These are phyloP conservation scores for Waltergamsia citrina DNA, from an alignment of 2,329 filamentous ascomycete genomes.

Conservation along the genomic window DNA sequence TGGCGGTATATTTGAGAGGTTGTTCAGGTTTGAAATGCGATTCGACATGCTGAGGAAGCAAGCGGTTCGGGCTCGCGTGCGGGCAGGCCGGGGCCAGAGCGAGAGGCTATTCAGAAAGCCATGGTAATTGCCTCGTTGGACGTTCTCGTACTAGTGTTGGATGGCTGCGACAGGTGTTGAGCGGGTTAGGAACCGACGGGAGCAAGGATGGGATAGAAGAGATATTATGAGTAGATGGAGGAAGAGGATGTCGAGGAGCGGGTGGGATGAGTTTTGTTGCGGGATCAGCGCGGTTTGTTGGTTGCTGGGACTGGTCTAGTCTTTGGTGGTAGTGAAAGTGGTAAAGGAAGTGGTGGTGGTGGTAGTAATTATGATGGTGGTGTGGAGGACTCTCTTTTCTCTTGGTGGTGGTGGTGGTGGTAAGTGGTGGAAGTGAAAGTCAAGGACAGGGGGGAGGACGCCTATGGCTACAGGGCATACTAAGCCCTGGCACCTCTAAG, in stretches of 20 bases:
- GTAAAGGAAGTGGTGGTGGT: background rate
- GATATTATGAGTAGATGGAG: no score
- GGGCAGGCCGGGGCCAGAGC: background rate
- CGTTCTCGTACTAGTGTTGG: no score
- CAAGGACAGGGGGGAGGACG: background rate
- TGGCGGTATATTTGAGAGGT: background rate
- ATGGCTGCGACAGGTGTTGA: no score
- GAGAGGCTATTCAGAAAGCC: background rate
- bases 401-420: background rate
- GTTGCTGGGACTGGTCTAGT: no score
- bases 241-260: background rate
- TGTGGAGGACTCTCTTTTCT: background rate
- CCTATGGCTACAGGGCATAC: background rate
- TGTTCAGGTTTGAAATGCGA: background rate
- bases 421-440: background rate
- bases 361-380: background rate
- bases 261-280: background rate
- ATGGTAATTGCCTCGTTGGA: background rate
- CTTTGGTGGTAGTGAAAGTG: background rate
- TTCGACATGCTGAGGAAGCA: constrained; percentile 3
- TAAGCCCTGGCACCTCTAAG: no score
- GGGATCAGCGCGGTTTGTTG: constrained; percentile 1
- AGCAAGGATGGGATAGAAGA: no score
- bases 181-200: no score
- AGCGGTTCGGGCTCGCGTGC: constrained; percentile 1